Evolutionary conservation across 2,329 filamentous ascomycete species (phyloP).

Genomic region (Pseudogymnoascus sp.): DNA sequence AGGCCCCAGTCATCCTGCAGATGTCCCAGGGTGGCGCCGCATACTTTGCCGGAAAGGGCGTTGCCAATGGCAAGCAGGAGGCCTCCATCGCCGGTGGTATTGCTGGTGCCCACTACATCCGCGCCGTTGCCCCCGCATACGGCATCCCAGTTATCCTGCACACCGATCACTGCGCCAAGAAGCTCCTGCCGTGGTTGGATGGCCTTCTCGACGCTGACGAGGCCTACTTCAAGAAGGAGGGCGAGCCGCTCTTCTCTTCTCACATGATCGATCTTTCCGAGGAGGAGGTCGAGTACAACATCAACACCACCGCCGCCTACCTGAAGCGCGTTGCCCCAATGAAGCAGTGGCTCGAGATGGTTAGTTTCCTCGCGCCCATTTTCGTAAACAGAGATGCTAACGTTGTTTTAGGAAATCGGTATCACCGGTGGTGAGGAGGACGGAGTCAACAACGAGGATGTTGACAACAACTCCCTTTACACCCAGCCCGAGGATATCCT

Average conservation of each 20-base stretch:
- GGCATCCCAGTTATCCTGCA: slow-evolving; percentile 87
- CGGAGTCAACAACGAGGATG: slow-evolving; percentile 95
- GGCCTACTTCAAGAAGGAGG: slow-evolving; percentile 85
- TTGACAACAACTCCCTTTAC: slow-evolving; percentile 95
- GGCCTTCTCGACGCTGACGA: slow-evolving; percentile 94
- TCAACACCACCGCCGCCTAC: slow-evolving; percentile 85
- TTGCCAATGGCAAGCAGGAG: slow-evolving; percentile 73
- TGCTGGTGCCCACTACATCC: slow-evolving; percentile 89
- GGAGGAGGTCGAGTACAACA: slow-evolving; percentile 84
- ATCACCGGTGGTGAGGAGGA: slow-evolving; percentile 98
- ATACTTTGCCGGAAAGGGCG: slow-evolving; percentile 86
- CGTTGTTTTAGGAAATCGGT: slow-evolving; percentile 57
- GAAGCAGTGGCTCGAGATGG: slow-evolving; percentile 99
- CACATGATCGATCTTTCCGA: slow-evolving; percentile 99
- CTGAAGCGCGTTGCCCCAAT: slow-evolving; percentile 88
- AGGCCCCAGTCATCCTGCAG: slow-evolving; percentile 88
- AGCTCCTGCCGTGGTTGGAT: slow-evolving; percentile 95
- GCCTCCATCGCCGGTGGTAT: slow-evolving; percentile 83
- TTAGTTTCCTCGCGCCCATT: slow-evolving; percentile 30
- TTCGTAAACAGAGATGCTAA: slow-evolving; percentile 5
- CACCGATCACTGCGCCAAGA: slow-evolving; percentile 99
- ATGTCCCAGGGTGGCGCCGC: slow-evolving; percentile 88
- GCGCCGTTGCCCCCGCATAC: slow-evolving; percentile 77
- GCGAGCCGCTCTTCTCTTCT: slow-evolving; percentile 86
- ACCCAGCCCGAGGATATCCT: slow-evolving; percentile 96